Base-by-base conservation (phyloP, 148 eudicot species). In the Camellia sinensis region DNA sequence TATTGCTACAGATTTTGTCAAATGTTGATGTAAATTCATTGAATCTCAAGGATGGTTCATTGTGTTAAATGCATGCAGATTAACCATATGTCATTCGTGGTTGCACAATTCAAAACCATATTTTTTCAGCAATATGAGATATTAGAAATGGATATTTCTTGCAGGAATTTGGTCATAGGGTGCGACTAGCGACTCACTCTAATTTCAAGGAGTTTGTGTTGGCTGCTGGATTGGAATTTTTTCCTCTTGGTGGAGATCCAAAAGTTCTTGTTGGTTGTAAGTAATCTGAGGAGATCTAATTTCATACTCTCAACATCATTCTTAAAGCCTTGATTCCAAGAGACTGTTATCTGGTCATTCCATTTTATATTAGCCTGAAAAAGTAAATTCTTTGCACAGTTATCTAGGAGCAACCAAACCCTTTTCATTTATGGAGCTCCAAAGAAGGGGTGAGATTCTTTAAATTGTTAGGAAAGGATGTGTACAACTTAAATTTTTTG, bases 141-240 rank as follows among this genome's bases (percentile, higher is more conserved):
- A 14, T 46, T 71, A 7, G 17, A n/a, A 17, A 1, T 17, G 0
- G 40, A 66, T 63, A 40, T 88, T 69, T 59, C 77, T n/a, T 88
- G 90, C 89, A 92, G 97, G 97, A 89, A 76, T 82, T 84, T 87
- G 97, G 97, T 50, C 97, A 93, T 80, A 87, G 95, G 78, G 97
- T 93, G 79, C 88, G 97, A 82, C 76, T 93, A 80, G 97, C 97
- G 6, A 93, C 97, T 78, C 97, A 93, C 78, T 85, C 83, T 54
- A 93, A 93, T 85, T 93, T 93, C 81, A 87, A 85, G 77, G 97
- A 91, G 80, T 93, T 93, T 82, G 95, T 93, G 73, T 77, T 87
- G 88, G 21, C 88, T 73, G 82, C 92, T 83, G 97, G 97, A 59
- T 82, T 93, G 92, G 97, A 93, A 86, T 93, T 91, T 86, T 93